Conservation (phyloP, 2,329 filamentous ascomycete species). For the Cladosporium sp. region DNA sequence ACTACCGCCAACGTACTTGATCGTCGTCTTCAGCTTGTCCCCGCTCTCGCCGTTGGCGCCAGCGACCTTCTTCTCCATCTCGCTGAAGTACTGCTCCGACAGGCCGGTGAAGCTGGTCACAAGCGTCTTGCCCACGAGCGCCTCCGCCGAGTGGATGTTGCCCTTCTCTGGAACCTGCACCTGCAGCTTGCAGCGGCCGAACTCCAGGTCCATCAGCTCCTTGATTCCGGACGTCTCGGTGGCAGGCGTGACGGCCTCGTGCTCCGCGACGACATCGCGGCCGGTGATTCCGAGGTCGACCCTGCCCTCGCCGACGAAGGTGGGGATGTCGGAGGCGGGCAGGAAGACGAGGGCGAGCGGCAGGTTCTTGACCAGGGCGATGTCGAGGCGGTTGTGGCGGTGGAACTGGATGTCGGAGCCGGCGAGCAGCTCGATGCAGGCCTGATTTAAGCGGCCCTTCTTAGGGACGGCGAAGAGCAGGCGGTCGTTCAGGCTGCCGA, state of each 20-base stretch:
- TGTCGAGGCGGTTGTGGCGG: slow-evolving; percentile 89
- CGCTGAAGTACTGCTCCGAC: slow-evolving; percentile 74
- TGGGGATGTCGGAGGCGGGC: slow-evolving; percentile 93
- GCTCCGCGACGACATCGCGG: slow-evolving; percentile 84
- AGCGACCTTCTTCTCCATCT: slow-evolving; percentile 55
- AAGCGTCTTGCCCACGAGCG: slow-evolving; percentile 86
- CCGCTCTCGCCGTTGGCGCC: slow-evolving; percentile 37
- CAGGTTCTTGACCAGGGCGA: slow-evolving; percentile 94
- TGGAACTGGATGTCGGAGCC: slow-evolving; percentile 96
- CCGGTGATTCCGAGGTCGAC: slow-evolving; percentile 95
- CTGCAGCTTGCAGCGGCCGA: slow-evolving; percentile 86
- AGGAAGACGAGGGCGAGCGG: slow-evolving; percentile 95
- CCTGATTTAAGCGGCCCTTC: slow-evolving; percentile 89
- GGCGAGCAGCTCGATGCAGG: slow-evolving; percentile 81
- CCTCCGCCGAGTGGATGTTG: slow-evolving; percentile 58
- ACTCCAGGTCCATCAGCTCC: slow-evolving; percentile 83
- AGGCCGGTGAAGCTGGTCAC: slow-evolving; percentile 92
- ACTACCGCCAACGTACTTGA: slow-evolving; percentile 91
- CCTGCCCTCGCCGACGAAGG: slow-evolving; percentile 89
- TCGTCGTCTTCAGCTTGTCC: slow-evolving; percentile 72
- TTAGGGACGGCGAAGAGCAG: slow-evolving; percentile 97
- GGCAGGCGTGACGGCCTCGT: slow-evolving; percentile 47
- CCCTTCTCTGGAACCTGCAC: slow-evolving; percentile 95
- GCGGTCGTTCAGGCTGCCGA: slow-evolving; percentile 74
- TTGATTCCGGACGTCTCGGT: slow-evolving; percentile 59